A percentile compares a stretch with the other conserved stretches of the same genome.
Conservation (phyloP, 305 asterid species). For the Coffea humblotiana region DNA sequence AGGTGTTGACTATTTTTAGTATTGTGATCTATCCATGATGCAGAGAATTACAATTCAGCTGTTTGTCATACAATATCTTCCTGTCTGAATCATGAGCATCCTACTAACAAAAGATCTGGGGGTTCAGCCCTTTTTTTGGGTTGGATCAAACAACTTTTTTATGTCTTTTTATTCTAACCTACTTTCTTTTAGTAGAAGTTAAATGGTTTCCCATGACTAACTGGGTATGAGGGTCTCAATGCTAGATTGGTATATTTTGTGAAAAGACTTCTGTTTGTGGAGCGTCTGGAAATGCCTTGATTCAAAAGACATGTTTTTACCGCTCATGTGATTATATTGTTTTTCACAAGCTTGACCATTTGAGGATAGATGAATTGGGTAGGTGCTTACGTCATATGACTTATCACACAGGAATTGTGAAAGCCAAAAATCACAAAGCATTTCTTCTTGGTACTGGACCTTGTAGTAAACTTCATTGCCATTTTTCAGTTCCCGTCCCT, state of each 20-base stretch:
- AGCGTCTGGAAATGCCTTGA: background rate
- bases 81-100: slow-evolving; percentile 4
- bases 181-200: background rate
- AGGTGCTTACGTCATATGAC: background rate
- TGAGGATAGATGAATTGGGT: background rate
- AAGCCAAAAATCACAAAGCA: background rate
- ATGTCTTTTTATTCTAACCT: background rate
- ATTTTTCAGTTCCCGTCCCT: background rate
- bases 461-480: background rate
- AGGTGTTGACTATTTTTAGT: slow-evolving; percentile 41
- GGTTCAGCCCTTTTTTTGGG: background rate
- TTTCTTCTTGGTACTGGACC: background rate
- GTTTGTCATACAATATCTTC: slow-evolving; percentile 6
- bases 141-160: background rate
- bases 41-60: background rate
- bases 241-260: background rate
- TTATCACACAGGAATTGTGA: background rate
- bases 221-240: background rate
- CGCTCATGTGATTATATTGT: background rate
- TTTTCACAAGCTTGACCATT: background rate
- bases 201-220: background rate
- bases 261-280: background rate
- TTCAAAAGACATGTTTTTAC: background rate
- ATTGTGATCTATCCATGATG: background rate
- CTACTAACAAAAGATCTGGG: background rate